A percentile compares a stretch with the other conserved stretches of the same genome.
Evolutionary conservation across 208 protist genomes (phyloP).

Genomic region (Leishmania aethiopica): DNA sequence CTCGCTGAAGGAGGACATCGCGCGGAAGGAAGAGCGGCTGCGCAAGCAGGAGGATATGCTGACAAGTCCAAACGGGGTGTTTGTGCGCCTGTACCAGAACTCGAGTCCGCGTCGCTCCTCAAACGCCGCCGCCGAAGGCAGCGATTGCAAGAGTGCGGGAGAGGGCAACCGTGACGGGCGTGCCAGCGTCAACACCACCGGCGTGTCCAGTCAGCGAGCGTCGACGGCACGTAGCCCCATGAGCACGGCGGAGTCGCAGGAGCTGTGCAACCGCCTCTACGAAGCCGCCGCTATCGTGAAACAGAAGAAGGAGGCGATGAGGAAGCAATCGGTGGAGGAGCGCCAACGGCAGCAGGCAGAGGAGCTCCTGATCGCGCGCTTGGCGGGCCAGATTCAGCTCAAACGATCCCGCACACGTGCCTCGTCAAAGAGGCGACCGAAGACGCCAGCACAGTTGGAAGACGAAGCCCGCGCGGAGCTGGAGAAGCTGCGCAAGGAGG

Average conservation of each 20-base stretch:
- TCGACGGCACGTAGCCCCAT: slow-evolving; percentile 20
- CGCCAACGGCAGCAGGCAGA: slow-evolving; percentile 49
- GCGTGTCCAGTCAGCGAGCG: slow-evolving; percentile 8
- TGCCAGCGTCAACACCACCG: slow-evolving; percentile 13
- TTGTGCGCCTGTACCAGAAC: slow-evolving; percentile 65
- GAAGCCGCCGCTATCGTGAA: slow-evolving; percentile 28
- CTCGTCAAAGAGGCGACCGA: slow-evolving; percentile 15
- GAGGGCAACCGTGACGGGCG: not conserved
- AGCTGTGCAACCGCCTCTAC: slow-evolving; percentile 53
- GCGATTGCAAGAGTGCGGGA: slow-evolving; percentile 7
- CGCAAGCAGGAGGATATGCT: slow-evolving; percentile 44
- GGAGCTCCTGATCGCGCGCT: slow-evolving; percentile 55
- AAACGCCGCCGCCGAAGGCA: not conserved
- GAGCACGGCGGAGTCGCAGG: slow-evolving; percentile 16
- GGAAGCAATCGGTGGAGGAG: slow-evolving; percentile 25
- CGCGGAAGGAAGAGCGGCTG: slow-evolving; percentile 37
- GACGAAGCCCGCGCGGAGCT: slow-evolving; percentile 40
- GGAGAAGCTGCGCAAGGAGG: slow-evolving; percentile 36
- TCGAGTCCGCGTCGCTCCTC: slow-evolving; percentile 9
- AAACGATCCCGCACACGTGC: slow-evolving; percentile 8
- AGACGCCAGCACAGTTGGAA: slow-evolving; percentile 28
- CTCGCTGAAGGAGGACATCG: slow-evolving; percentile 41
- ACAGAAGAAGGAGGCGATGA: slow-evolving; percentile 20
- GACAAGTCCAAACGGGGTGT: slow-evolving; percentile 45
- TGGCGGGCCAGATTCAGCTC: slow-evolving; percentile 47